These are phyloP conservation scores for Wickerhamomyces bovis DNA, from an alignment of 805 yeast species.

Conservation along the genomic window DNA sequence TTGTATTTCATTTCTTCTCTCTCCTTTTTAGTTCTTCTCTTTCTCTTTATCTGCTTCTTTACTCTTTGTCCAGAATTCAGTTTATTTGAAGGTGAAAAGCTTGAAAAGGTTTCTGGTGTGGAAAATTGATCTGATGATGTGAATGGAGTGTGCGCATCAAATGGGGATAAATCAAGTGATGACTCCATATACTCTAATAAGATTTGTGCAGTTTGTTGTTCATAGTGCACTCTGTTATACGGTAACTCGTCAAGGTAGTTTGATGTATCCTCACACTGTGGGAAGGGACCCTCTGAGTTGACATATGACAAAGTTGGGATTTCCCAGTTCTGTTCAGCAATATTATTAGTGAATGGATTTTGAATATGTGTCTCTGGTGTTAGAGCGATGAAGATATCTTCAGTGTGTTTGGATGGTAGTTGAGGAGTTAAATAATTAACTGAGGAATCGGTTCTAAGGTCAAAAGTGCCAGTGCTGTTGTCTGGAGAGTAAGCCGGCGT, in stretches of 20 bases:
- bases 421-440: background rate
- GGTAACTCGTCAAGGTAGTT: background rate
- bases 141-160: background rate
- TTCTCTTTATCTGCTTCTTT: background rate
- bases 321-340: background rate
- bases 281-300: background rate
- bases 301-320: background rate
- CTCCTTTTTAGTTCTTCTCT: background rate
- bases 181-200: background rate
- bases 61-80: background rate
- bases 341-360: background rate
- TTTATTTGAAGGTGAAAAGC: background rate
- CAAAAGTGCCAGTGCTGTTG: background rate
- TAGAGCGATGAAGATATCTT: background rate
- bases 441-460: background rate
- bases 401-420: background rate
- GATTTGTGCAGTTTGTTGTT: constrained; percentile 1
- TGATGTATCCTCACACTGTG: background rate
- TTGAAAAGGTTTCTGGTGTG: background rate
- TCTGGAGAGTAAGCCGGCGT: background rate
- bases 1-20: background rate
- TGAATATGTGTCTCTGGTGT: background rate
- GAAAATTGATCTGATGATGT: background rate
- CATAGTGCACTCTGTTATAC: background rate
- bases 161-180: background rate